phyloP scores from a whole-genome alignment of 1,284 basidiomycete species.

The Cutaneotrichosporon spelunceum region DNA sequence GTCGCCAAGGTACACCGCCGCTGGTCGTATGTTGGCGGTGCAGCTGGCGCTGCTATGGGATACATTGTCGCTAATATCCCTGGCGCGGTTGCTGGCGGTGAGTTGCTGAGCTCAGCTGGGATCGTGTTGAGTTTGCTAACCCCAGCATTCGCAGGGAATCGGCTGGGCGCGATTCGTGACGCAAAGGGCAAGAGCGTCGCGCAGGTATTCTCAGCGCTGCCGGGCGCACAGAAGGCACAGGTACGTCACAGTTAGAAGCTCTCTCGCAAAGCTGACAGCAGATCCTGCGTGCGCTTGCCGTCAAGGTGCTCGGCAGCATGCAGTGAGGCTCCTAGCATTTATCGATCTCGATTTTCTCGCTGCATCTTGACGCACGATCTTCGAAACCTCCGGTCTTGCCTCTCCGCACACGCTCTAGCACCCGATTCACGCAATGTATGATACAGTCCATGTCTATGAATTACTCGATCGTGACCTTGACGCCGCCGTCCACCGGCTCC shows the following conservation, averaged over 20 bases:
- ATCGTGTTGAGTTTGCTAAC: too few species aligned
- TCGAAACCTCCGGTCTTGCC: not conserved
- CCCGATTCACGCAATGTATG: not conserved
- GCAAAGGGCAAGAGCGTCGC: slow-evolving; percentile 91
- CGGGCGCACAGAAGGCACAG: slow-evolving; percentile 79
- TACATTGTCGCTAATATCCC: slow-evolving; percentile 87
- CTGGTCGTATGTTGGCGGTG: slow-evolving; percentile 61
- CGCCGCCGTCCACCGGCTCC: slow-evolving; percentile 26
- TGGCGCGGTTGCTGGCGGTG: slow-evolving; percentile 57
- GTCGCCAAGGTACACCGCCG: slow-evolving; percentile 47
- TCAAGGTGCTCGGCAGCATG: slow-evolving; percentile 75
- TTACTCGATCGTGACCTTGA: slow-evolving; percentile 24
- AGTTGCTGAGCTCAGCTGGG: slow-evolving; percentile 4
- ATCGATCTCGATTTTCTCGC: not conserved
- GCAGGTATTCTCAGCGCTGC: slow-evolving; percentile 79
- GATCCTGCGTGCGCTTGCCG: slow-evolving; percentile 80
- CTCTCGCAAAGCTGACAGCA: slow-evolving; percentile 43
- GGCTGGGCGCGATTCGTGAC: slow-evolving; percentile 80
- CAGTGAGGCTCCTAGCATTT: slow-evolving; percentile 7
- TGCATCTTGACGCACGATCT: not conserved
- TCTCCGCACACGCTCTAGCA: slow-evolving; percentile 1
- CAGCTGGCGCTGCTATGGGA: slow-evolving; percentile 62
- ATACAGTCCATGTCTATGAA: not conserved
- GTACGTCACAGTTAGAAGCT: slow-evolving; percentile 53
- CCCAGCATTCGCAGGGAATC: slow-evolving; percentile 73